Evolutionary conservation across 1,139 yeast species (phyloP).

Genomic region (Hyphopichia buzzinii): DNA sequence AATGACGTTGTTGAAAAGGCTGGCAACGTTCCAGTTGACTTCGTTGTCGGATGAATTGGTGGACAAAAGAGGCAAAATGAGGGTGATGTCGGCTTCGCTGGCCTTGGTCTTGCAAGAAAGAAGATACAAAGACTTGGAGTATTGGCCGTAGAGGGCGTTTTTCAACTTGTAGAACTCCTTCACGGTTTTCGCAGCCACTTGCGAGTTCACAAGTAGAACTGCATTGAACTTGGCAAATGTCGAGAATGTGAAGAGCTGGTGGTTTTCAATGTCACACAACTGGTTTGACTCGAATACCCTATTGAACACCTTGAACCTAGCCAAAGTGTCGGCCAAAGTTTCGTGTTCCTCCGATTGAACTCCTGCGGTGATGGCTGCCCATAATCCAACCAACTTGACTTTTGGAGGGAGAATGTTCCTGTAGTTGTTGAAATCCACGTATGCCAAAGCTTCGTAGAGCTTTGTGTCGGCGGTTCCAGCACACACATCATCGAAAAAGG

Average conservation of each 20-base stretch:
- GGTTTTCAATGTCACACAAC: slow-evolving; percentile 3
- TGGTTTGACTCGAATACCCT: slow-evolving; percentile 12
- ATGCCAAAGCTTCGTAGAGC: slow-evolving; percentile 9
- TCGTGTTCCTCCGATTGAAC: slow-evolving; percentile 26
- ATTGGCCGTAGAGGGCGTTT: slow-evolving; percentile 39
- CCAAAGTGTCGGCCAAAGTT: slow-evolving; percentile 21
- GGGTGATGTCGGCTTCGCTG: slow-evolving; percentile 5
- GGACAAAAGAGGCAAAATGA: slow-evolving; percentile 14
- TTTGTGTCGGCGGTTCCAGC: slow-evolving; percentile 2
- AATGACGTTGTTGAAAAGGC: slow-evolving; percentile 12
- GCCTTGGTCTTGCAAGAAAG: slow-evolving; percentile 10
- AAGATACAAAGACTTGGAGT: slow-evolving; percentile 19
- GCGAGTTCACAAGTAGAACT: slow-evolving; percentile 21
- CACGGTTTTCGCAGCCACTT: slow-evolving; percentile 20
- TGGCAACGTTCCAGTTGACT: slow-evolving; percentile 25
- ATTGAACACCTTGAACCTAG: slow-evolving; percentile 36
- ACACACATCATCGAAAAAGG: slow-evolving; percentile 9
- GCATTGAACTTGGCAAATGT: slow-evolving; percentile 15
- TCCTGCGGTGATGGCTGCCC: slow-evolving; percentile 21
- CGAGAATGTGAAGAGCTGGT: slow-evolving; percentile 6
- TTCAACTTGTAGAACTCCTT: slow-evolving; percentile 43
- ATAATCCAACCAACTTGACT: slow-evolving; percentile 11
- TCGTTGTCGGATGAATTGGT: slow-evolving; percentile 24
- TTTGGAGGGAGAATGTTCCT: slow-evolving; percentile 7
- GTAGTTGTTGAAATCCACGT: slow-evolving; percentile 9